Percentiles rank a stretch among this genome's conserved stretches.
These are phyloP conservation scores for Musa beccarii DNA, from an alignment of 176 grass and related monocot species.

Conservation along the genomic window DNA sequence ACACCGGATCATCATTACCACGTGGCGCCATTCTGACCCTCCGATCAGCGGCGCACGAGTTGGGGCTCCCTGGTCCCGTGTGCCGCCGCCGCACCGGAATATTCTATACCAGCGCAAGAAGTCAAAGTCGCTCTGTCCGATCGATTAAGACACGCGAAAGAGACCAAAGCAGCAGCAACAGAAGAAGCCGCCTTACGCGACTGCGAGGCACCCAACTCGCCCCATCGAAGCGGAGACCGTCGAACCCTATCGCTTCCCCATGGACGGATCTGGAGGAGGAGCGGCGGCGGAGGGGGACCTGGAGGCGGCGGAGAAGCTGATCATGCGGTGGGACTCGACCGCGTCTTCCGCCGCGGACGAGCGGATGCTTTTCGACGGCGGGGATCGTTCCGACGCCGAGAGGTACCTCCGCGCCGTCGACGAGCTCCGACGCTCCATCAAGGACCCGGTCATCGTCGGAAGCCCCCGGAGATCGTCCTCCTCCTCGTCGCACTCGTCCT, in stretches of 20 bases:
- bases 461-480: conserved; percentile 55
- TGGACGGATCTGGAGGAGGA: conserved; percentile 33
- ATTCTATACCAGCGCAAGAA: background rate
- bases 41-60: background rate
- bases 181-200: background rate
- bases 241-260: conserved; percentile 2
- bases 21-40: background rate
- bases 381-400: conserved; percentile 40
- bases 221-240: background rate
- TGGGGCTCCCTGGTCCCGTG: background rate
- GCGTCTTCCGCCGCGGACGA: conserved; percentile 15
- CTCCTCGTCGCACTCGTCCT: background rate
- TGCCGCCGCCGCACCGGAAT: background rate
- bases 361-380: conserved; percentile 23
- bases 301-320: conserved; percentile 49
- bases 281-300: conserved; percentile 21
- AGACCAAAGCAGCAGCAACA: background rate
- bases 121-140: background rate
- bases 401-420: conserved; percentile 56
- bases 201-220: background rate
- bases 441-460: conserved; percentile 31
- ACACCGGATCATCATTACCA: background rate
- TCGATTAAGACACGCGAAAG: background rate
- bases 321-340: conserved; percentile 45
- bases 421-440: conserved; percentile 47